Base-by-base conservation (phyloP, 768 basidiomycete species). In the Agrocybe praecox region DNA sequence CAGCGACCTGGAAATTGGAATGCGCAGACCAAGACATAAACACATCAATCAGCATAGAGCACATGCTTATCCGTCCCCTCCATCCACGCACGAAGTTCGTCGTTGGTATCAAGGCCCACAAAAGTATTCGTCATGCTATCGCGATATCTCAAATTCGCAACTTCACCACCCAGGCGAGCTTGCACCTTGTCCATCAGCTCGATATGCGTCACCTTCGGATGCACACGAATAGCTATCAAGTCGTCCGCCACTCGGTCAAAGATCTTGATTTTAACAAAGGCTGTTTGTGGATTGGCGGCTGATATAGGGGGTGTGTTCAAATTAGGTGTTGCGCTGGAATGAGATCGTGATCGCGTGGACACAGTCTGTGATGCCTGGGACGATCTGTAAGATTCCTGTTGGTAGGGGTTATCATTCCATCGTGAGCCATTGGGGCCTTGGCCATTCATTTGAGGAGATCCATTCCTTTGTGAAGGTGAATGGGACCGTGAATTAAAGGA, bases 201-300 rank as follows among this genome's bases (percentile, higher is more conserved):
- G 10, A 73, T 76, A 65, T 92, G 89, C 8, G 90, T 86, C 40
- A 98, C 95, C 50, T 82, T 85, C 21, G 97, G 97, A 68, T 96
- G 95, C 24, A 98, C 96, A 14, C 97, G 88, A 54, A 98, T 97
- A 4, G 97, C 97, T 60, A 98, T 94, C 53, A 98, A 77, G 71
- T 99, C 97, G 68, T 98, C 96, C 22, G 94, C 89, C 54, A 89
- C 80, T 36, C 92, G 85, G 74, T 97, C 92, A 70, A 97, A 97
- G 45, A 99, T 94, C 76, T 99, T 99, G 76, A 99, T 97, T 76
- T 98, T 99, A 62, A 98, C 83, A 73, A 95, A 98, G 21, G 96
- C 91, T 14, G 88, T 86, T 66, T 92, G 88, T 6, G 87, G 85
- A 60, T 90, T 91, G 45, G 81, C 82, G 17, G 87, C 84, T 49